Conservation (phyloP, 2,329 filamentous ascomycete genomes). For the Purpureocillium takamizusanense region DNA sequence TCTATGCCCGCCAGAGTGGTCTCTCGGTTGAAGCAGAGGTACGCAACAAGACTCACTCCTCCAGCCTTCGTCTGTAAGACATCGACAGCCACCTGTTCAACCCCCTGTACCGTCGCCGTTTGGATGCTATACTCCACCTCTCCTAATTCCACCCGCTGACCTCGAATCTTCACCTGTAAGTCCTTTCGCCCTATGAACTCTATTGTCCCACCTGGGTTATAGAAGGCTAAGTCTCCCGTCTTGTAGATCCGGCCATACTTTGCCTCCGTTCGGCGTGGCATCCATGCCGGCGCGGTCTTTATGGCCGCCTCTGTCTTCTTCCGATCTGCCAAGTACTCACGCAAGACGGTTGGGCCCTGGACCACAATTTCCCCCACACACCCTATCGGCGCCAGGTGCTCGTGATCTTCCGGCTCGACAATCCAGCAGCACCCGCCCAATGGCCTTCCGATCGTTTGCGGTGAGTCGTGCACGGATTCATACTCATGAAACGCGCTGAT, state of each 20-base stretch:
- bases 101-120: not conserved
- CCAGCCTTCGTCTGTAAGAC: not conserved
- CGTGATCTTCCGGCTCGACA: not conserved
- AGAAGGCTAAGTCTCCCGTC: not conserved
- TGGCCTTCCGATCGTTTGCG: slow-evolving; percentile 1
- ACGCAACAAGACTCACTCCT: too few relatives aligned
- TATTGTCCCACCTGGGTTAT: not conserved
- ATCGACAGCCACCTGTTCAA: not conserved
- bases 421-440: slow-evolving; percentile 3
- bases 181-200: too few relatives aligned
- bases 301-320: not conserved
- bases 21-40: too few relatives aligned
- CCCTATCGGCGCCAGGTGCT: slow-evolving; percentile 1
- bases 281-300: not conserved
- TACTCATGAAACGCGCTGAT: not conserved
- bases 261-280: not conserved
- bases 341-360: slow-evolving; percentile 2
- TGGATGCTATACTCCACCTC: slow-evolving; percentile 7
- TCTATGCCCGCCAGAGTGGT: too few relatives aligned
- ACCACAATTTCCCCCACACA: slow-evolving; percentile 3
- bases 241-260: not conserved
- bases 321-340: slow-evolving; percentile 4
- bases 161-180: slow-evolving; percentile 12
- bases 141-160: slow-evolving; percentile 9
- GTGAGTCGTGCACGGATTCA: not conserved